These are phyloP conservation scores for Pontederia paniculata DNA, from an alignment of 176 grass and related monocot species.

Conservation along the genomic window DNA sequence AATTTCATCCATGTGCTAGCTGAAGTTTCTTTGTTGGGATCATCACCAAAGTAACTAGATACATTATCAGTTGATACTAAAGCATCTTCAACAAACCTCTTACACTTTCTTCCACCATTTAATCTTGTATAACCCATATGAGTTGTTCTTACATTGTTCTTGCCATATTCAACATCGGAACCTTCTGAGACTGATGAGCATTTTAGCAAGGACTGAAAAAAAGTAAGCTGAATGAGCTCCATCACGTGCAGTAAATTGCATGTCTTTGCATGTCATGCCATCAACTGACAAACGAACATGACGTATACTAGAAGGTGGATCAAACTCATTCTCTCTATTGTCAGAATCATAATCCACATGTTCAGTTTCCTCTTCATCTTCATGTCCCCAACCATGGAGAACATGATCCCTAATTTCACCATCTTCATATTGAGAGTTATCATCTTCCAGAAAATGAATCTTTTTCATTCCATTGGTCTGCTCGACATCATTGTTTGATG, in stretches of 20 bases:
- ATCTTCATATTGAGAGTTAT: slow-evolving; percentile 94
- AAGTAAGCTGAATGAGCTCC: slow-evolving; percentile 7
- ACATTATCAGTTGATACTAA: slow-evolving; percentile 14
- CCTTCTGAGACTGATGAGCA: slow-evolving; percentile 25
- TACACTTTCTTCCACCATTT: slow-evolving; percentile 13
- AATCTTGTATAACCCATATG: slow-evolving; percentile 17
- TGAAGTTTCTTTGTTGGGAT: slow-evolving; percentile 25
- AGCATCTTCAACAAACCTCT: slow-evolving; percentile 21
- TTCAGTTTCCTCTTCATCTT: slow-evolving; percentile 38
- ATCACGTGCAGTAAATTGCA: slow-evolving; percentile 18
- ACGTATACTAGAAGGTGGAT: slow-evolving; percentile 15
- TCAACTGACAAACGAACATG: slow-evolving; percentile 7
- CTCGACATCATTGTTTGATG: slow-evolving; percentile 26
- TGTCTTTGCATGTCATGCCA: slow-evolving; percentile 22
- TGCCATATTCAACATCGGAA: slow-evolving; percentile 27
- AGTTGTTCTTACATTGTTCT: slow-evolving; percentile 5
- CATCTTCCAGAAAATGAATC: slow-evolving; percentile 39
- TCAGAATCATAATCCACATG: slow-evolving; percentile 28
- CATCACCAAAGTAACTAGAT: slow-evolving; percentile 17
- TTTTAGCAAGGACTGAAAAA: slow-evolving; percentile 26
- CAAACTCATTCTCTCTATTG: slow-evolving; percentile 29
- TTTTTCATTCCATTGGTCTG: slow-evolving; percentile 21
- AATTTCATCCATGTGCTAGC: slow-evolving; percentile 33
- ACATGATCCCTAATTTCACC: slow-evolving; percentile 78
- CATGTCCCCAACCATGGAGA: slow-evolving; percentile 39